Percentiles rank a stretch among this genome's conserved stretches.
Conservation (phyloP, 2,329 filamentous ascomycete species). For the Fonsecaea erecta region DNA sequence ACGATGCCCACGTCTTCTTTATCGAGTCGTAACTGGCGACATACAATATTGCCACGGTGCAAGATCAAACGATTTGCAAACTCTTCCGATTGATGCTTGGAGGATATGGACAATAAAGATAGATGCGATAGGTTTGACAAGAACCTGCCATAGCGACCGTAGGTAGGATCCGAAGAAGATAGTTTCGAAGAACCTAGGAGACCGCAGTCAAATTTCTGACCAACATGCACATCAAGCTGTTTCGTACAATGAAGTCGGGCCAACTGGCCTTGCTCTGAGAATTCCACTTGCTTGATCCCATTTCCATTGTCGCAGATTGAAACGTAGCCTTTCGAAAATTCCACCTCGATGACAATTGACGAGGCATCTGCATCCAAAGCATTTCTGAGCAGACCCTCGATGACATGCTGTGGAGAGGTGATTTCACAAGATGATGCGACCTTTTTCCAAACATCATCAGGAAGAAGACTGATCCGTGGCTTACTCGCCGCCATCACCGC, state of each 20-base stretch:
- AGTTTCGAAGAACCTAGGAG: slow-evolving; percentile 77
- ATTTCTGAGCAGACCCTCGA: slow-evolving; percentile 77
- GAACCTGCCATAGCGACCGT: slow-evolving; percentile 76
- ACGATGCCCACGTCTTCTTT: slow-evolving; percentile 59
- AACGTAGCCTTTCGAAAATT: slow-evolving; percentile 77
- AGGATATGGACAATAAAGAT: slow-evolving; percentile 77
- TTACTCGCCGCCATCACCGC: slow-evolving; percentile 12
- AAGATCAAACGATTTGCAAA: slow-evolving; percentile 20
- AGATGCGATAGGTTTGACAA: slow-evolving; percentile 75
- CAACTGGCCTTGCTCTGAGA: slow-evolving; percentile 47
- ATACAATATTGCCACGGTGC: slow-evolving; percentile 66
- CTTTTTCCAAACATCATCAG: slow-evolving; percentile 50
- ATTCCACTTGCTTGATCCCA: slow-evolving; percentile 77
- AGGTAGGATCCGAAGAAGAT: slow-evolving; percentile 50
- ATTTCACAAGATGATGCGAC: slow-evolving; percentile 85
- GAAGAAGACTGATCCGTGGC: slow-evolving; percentile 21
- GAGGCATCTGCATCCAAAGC: slow-evolving; percentile 78
- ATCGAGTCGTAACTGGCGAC: slow-evolving; percentile 61
- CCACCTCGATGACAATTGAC: slow-evolving; percentile 71
- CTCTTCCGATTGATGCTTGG: slow-evolving; percentile 59
- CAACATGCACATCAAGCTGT: slow-evolving; percentile 9
- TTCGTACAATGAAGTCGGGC: slow-evolving; percentile 67
- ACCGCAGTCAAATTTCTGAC: slow-evolving; percentile 28
- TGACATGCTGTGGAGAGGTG: slow-evolving; percentile 71
- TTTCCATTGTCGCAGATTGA: slow-evolving; percentile 80